These are phyloP conservation scores for Stentor coeruleus DNA, from an alignment of 73 alveolate genomes.

Conservation along the genomic window DNA sequence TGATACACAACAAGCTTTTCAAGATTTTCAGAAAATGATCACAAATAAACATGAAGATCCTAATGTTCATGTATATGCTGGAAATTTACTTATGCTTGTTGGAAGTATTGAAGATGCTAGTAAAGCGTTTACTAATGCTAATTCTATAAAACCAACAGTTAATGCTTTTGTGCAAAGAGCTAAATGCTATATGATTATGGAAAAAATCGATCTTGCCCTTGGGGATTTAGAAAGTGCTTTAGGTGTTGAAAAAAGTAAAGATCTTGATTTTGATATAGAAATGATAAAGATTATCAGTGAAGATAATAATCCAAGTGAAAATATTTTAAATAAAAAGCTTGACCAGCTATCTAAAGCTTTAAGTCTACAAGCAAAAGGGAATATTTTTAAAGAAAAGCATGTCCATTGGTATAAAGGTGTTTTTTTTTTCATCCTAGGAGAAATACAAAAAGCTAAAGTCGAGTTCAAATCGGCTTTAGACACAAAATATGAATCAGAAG, in stretches of 20 bases:
- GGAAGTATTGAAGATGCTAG: conserved; percentile 48
- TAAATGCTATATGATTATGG: conserved; percentile 34
- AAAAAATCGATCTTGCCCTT: conserved; percentile 38
- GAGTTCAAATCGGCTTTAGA: conserved; percentile 37
- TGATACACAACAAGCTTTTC: conserved; percentile 43
- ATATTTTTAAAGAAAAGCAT: conserved; percentile 34
- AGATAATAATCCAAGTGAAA: not conserved
- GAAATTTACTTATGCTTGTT: conserved; percentile 39
- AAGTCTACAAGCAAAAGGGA: conserved; percentile 25
- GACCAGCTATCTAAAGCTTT: conserved; percentile 17
- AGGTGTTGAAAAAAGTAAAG: not conserved
- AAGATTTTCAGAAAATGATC: conserved; percentile 33
- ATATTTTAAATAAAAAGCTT: not conserved
- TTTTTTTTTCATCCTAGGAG: conserved; percentile 37
- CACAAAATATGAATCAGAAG: conserved; percentile 27
- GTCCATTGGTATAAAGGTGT: conserved; percentile 41
- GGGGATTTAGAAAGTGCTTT: not conserved
- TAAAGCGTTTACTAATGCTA: conserved; percentile 38
- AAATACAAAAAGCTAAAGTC: conserved; percentile 40
- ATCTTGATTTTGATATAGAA: not conserved
- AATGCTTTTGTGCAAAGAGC: conserved; percentile 24
- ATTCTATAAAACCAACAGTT: not conserved
- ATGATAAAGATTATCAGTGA: not conserved
- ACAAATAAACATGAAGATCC: conserved; percentile 33
- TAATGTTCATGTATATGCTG: conserved; percentile 51